Evolutionary conservation across 352 stramenopile species (phyloP).

Genomic region (Thalassiosira mediterranea): DNA sequence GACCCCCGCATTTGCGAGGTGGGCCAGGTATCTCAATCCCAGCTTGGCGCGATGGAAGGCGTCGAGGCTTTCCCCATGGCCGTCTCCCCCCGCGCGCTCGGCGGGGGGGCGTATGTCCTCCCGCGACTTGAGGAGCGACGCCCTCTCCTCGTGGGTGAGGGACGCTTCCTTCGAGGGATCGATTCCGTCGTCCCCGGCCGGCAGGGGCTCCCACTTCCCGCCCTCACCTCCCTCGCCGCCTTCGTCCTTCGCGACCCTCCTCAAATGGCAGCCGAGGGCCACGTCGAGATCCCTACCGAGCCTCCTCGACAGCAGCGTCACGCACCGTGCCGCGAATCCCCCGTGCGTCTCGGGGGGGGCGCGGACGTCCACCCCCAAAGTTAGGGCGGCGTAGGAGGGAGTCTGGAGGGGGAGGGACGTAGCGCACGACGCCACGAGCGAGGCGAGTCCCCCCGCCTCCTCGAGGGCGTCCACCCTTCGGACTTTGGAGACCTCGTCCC

Average conservation of each 20-base stretch:
- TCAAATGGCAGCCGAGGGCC: slow-evolving; percentile 21
- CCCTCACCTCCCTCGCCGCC: not conserved
- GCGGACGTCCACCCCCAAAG: slow-evolving; percentile 61
- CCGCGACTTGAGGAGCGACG: slow-evolving; percentile 15
- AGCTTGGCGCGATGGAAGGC: slow-evolving; percentile 59
- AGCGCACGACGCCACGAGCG: slow-evolving; percentile 60
- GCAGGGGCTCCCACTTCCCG: too few relatives aligned
- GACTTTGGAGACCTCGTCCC: not conserved
- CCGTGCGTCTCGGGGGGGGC: slow-evolving; percentile 40
- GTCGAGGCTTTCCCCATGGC: slow-evolving; percentile 42
- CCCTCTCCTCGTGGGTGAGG: slow-evolving; percentile 14
- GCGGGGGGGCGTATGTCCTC: slow-evolving; percentile 25
- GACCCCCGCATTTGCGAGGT: slow-evolving; percentile 53
- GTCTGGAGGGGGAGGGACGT: slow-evolving; percentile 69
- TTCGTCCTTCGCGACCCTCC: not conserved
- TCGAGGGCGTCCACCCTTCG: slow-evolving; percentile 25
- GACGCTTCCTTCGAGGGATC: too few relatives aligned
- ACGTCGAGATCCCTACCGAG: slow-evolving; percentile 67
- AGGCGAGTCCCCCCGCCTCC: slow-evolving; percentile 46
- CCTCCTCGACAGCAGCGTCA: slow-evolving; percentile 52
- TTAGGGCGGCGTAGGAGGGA: slow-evolving; percentile 71
- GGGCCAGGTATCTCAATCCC: slow-evolving; percentile 67
- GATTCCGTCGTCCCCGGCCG: too few relatives aligned
- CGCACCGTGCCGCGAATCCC: slow-evolving; percentile 62
- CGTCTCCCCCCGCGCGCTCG: slow-evolving; percentile 29